These are phyloP conservation scores for Lachnellula willkommii DNA, from an alignment of 2,329 filamentous ascomycete species.

Conservation along the genomic window DNA sequence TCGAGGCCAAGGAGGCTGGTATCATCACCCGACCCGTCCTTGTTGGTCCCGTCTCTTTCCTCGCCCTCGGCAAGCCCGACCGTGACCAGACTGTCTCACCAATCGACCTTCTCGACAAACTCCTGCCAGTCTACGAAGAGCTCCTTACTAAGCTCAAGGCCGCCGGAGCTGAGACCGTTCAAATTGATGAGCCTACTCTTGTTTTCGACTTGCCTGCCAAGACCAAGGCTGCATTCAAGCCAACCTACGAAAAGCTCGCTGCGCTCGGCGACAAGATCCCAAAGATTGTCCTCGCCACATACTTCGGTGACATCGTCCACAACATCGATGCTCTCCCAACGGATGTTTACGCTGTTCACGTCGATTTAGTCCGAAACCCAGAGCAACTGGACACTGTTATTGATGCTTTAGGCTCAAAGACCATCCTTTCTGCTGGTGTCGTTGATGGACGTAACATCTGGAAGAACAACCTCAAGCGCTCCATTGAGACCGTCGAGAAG, in stretches of 20 bases:
- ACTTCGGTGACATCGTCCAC: slow-evolving; percentile 99
- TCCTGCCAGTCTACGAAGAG: slow-evolving; percentile 90
- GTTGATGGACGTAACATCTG: slow-evolving; percentile 99
- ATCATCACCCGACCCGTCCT: slow-evolving; percentile 90
- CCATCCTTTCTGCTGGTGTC: slow-evolving; percentile 89
- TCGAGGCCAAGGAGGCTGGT: slow-evolving; percentile 96
- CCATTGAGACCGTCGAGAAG: slow-evolving; percentile 83
- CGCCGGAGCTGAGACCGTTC: slow-evolving; percentile 91
- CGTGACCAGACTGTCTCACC: slow-evolving; percentile 88
- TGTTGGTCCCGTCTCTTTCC: slow-evolving; percentile 94
- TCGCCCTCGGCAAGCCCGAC: slow-evolving; percentile 96
- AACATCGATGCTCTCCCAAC: slow-evolving; percentile 87
- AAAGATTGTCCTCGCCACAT: slow-evolving; percentile 86
- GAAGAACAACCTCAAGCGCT: slow-evolving; percentile 98
- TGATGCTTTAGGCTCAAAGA: slow-evolving; percentile 77
- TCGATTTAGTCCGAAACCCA: slow-evolving; percentile 96
- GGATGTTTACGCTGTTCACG: slow-evolving; percentile 77
- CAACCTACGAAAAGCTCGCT: slow-evolving; percentile 85
- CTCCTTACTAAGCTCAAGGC: slow-evolving; percentile 90
- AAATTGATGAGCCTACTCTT: slow-evolving; percentile 96
- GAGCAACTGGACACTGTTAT: slow-evolving; percentile 90
- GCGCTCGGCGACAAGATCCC: slow-evolving; percentile 74
- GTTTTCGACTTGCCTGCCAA: slow-evolving; percentile 89
- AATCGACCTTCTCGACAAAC: slow-evolving; percentile 88
- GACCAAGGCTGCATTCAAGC: slow-evolving; percentile 96